Evolutionary conservation across 2,329 filamentous ascomycete species (phyloP).

Genomic region (Colletotrichum salicis): DNA sequence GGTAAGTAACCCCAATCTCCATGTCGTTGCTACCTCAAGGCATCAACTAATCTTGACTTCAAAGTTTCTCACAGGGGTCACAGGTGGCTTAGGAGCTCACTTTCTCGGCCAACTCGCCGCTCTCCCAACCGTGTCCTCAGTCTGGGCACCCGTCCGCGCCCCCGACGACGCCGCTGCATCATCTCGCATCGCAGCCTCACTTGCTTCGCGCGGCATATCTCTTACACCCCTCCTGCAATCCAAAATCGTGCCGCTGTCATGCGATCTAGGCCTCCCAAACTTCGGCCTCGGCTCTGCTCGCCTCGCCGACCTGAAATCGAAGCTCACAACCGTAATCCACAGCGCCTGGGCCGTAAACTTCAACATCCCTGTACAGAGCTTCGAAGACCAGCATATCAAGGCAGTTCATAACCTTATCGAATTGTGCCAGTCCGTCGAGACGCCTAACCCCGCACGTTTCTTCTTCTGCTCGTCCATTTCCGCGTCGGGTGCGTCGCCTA

Average conservation of each 20-base stretch:
- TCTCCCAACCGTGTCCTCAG: conserved; percentile 58
- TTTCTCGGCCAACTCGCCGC: conserved; percentile 64
- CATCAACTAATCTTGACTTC: background rate
- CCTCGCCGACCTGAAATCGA: conserved; percentile 40
- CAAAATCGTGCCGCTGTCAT: conserved; percentile 50
- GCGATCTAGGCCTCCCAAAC: conserved; percentile 51
- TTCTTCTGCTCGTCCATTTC: conserved; percentile 26
- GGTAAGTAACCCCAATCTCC: conserved; percentile 38
- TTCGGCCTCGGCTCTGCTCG: background rate
- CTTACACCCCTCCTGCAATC: conserved; percentile 36
- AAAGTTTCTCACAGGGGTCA: conserved; percentile 67
- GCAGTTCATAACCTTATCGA: conserved; percentile 42
- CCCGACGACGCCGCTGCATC: conserved; percentile 45
- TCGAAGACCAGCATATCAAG: conserved; percentile 42
- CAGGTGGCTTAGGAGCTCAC: conserved; percentile 69
- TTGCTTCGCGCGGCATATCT: conserved; percentile 42
- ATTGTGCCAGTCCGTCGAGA: conserved; percentile 47
- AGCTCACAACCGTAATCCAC: conserved; percentile 42
- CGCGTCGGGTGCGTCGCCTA: conserved; percentile 43
- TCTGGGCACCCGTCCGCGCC: conserved; percentile 51
- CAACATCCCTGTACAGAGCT: conserved; percentile 33
- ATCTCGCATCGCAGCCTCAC: conserved; percentile 8
- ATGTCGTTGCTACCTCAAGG: background rate
- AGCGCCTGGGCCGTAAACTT: conserved; percentile 39
- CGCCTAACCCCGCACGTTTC: conserved; percentile 3